A percentile compares a stretch with the other conserved stretches of the same genome.
Evolutionary conservation across 306 rosid species (phyloP).

Genomic region (Pyrus pyrifolia): DNA sequence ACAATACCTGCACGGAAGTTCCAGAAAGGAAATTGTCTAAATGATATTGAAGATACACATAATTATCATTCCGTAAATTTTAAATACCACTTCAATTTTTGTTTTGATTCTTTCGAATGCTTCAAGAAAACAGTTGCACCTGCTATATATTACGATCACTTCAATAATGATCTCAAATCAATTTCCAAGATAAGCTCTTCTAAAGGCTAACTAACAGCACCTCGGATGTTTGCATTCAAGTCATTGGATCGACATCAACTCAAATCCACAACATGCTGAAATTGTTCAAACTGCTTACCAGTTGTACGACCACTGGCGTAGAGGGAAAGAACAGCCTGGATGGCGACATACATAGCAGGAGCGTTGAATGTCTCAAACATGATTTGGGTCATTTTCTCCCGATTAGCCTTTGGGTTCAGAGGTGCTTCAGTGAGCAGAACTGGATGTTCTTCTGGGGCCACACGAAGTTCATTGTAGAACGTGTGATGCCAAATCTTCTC

Average conservation of each 20-base stretch:
- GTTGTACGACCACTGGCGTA: slow-evolving; percentile 94
- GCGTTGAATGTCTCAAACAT: slow-evolving; percentile 89
- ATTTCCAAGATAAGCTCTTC: neutral
- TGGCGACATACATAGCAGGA: slow-evolving; percentile 91
- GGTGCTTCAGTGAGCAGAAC: slow-evolving; percentile 90
- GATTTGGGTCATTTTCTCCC: slow-evolving; percentile 90
- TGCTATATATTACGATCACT: neutral
- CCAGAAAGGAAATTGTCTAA: neutral
- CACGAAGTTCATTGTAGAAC: slow-evolving; percentile 83
- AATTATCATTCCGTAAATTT: neutral
- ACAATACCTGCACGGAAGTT: slow-evolving; percentile 57
- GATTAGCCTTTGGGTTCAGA: slow-evolving; percentile 87
- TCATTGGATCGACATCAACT: neutral
- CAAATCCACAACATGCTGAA: neutral
- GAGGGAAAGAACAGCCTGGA: slow-evolving; percentile 84
- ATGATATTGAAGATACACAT: neutral
- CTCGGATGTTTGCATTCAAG: neutral
- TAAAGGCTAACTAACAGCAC: neutral
- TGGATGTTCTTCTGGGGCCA: slow-evolving; percentile 87
- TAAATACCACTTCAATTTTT: neutral
- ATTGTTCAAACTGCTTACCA: slow-evolving; percentile 39
- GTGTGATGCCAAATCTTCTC: slow-evolving; percentile 94
- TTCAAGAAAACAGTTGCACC: neutral
- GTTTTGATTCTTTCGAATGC: neutral
- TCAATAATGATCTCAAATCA: neutral